phyloP scores from a whole-genome alignment of 2,329 filamentous ascomycete genomes.

The Colletotrichum sp. region DNA sequence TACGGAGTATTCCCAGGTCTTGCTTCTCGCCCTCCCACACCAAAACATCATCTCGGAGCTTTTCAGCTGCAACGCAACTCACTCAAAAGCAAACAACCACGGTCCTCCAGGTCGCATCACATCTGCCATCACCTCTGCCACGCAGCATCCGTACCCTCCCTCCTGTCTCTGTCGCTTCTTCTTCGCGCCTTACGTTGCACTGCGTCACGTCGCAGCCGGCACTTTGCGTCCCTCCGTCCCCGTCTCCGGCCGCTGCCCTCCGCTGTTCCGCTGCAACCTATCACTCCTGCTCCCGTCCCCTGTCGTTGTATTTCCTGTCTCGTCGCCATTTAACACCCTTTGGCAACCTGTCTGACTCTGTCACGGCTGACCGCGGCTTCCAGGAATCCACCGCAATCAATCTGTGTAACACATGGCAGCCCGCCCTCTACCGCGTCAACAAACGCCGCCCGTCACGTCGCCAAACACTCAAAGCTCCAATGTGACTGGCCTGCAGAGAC shows the following conservation, averaged over 20 bases:
- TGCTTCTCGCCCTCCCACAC: conserved; percentile 2
- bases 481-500: not conserved
- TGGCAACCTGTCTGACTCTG: conserved; percentile 6
- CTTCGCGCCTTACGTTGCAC: not conserved
- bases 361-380: not conserved
- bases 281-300: not conserved
- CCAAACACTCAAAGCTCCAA: not conserved
- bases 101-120: not conserved
- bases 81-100: not conserved
- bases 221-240: not conserved
- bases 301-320: not conserved
- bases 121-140: not conserved
- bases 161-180: not conserved
- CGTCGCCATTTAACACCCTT: conserved; percentile 1
- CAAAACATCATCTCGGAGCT: conserved; percentile 6
- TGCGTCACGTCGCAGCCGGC: not conserved
- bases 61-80: conserved; percentile 13
- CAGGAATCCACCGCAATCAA: conserved; percentile 17
- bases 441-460: not conserved
- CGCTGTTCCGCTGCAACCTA: not conserved
- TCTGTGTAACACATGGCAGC: not conserved
- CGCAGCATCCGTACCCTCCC: not conserved
- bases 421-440: conserved; percentile 2
- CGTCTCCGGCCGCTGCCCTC: not conserved
- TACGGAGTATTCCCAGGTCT: not conserved